Percentiles rank a stretch among this genome's conserved stretches.
phyloP scores from a whole-genome alignment of 805 yeast species.

The Candida endomychidarum region DNA sequence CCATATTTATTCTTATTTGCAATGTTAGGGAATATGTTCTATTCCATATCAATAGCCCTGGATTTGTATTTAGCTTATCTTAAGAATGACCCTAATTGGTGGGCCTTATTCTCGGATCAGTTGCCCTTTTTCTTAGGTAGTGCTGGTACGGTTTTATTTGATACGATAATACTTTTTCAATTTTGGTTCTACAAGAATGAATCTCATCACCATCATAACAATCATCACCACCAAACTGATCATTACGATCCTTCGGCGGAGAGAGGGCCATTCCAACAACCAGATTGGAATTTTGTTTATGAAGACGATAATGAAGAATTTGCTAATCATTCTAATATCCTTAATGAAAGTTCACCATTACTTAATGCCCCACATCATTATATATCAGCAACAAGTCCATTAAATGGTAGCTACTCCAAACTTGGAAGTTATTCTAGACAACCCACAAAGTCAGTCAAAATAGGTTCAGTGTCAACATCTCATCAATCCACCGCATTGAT shows the following conservation, averaged over 20 bases:
- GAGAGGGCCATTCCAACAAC: conserved; percentile 29
- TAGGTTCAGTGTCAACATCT: conserved; percentile 9
- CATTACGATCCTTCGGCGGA: neutral
- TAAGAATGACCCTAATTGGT: conserved; percentile 23
- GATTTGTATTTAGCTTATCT: conserved; percentile 28
- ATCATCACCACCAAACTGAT: neutral
- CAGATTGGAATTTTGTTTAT: conserved; percentile 35
- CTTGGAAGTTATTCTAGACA: neutral
- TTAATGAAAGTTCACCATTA: conserved; percentile 10
- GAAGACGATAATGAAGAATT: conserved; percentile 14
- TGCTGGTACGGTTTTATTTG: conserved; percentile 75
- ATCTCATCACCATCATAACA: neutral
- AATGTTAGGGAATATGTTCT: conserved; percentile 35
- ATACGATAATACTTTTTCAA: conserved; percentile 33
- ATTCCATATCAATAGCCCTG: conserved; percentile 31
- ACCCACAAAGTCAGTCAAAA: neutral
- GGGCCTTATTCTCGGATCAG: conserved; percentile 53
- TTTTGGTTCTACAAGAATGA: conserved; percentile 14
- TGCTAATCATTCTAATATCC: conserved; percentile 6
- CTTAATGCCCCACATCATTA: conserved; percentile 19
- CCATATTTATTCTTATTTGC: conserved; percentile 35
- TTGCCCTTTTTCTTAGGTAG: conserved; percentile 80
- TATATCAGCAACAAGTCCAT: conserved; percentile 12
- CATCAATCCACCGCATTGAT: conserved; percentile 29
- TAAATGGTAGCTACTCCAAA: neutral